Conservation (phyloP, 306 rosid species). For the Citrullus amarus region DNA sequence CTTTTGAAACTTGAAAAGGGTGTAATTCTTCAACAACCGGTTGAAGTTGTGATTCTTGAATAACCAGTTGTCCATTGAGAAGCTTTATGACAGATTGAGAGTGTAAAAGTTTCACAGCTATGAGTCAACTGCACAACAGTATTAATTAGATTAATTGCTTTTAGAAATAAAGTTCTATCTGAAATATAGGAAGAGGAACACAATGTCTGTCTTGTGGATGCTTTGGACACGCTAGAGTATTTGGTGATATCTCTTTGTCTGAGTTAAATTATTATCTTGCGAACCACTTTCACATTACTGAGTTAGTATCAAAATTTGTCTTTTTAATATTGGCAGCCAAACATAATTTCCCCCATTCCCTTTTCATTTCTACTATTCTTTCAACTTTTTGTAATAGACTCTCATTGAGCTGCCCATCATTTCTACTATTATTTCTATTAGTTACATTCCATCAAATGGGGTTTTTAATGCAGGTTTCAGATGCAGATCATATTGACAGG, state of each 20-base stretch:
- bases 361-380: background rate
- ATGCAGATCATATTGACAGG: constrained; percentile 86
- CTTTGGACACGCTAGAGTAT: background rate
- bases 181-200: background rate
- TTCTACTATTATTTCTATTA: background rate
- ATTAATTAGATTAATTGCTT: background rate
- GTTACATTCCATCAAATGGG: background rate
- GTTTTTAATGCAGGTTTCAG: constrained; percentile 53
- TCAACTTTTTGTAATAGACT: background rate
- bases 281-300: background rate
- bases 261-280: background rate
- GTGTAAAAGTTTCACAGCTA: background rate
- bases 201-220: background rate
- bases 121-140: background rate
- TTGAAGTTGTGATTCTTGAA: background rate
- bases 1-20: background rate
- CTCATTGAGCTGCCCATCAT: no score
- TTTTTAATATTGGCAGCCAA: background rate
- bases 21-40: background rate
- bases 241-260: background rate
- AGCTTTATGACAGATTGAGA: background rate
- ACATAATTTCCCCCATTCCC: background rate
- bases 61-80: background rate
- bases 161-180: background rate
- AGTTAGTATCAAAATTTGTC: background rate